Evolutionary conservation across 805 yeast genomes (phyloP).

Genomic region (Lachancea quebecensis): DNA sequence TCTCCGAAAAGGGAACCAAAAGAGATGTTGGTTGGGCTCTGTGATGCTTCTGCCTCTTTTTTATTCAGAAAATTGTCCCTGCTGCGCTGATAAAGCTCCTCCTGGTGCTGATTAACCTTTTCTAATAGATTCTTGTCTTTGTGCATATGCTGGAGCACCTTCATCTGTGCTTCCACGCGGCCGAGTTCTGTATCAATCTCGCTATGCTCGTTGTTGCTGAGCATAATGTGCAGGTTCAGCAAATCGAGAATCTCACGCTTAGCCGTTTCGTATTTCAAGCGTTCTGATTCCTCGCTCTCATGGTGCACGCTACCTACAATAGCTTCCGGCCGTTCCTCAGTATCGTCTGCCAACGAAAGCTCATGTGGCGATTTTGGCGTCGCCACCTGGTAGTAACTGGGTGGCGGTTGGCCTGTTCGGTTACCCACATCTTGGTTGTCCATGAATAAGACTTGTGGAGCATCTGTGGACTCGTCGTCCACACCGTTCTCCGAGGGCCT

Average conservation of each 20-base stretch:
- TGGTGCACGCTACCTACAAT: constrained; percentile 7
- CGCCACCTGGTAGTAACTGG: constrained; percentile 34
- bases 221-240: constrained; percentile 51
- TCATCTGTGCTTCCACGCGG: constrained; percentile 52
- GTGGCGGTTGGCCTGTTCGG: constrained; percentile 6
- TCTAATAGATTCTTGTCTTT: constrained; percentile 25
- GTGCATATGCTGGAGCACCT: constrained; percentile 40
- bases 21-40: background rate
- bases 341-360: constrained; percentile 25
- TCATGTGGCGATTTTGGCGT: constrained; percentile 41
- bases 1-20: background rate
- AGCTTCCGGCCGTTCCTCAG: constrained; percentile 9
- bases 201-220: constrained; percentile 51
- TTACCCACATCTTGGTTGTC: constrained; percentile 5
- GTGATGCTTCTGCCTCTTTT: constrained; percentile 27
- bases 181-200: constrained; percentile 47
- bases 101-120: constrained; percentile 19
- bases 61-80: background rate
- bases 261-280: constrained; percentile 25
- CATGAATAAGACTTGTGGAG: constrained; percentile 12
- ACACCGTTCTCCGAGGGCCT: background rate
- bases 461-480: background rate
- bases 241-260: constrained; percentile 37
- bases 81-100: constrained; percentile 3
- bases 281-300: constrained; percentile 27